Evolutionary conservation across 768 basidiomycete species (phyloP), one percentile per base, ranked within the genome.

Genomic region (Dendrothele bispora): DNA sequence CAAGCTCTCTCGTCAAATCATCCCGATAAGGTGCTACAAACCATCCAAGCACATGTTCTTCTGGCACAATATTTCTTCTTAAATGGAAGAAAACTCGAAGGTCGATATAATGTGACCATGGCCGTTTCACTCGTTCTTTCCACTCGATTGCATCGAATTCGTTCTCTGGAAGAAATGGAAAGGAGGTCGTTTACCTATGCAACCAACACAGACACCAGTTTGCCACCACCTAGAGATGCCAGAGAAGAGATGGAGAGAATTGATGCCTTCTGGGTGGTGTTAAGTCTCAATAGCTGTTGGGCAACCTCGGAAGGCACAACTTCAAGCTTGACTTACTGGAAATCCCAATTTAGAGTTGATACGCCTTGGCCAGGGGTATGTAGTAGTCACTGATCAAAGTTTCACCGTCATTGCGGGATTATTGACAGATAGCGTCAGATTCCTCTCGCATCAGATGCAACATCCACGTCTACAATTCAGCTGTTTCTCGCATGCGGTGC

Each of bases 31-130:
- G 64, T 76, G n/a, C 56, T 82, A 32, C 71, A 79, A 26, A 64
- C 74, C 1, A 65, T 82, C 12, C 80, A 82, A 52, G 68, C 76
- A 1, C 76, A 84, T 48, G 66, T 84, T 3, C 66, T 87, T 18
- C 67, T 86, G 18, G 63, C 78, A 2, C 70, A 71, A 45, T 84
- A 79, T 54, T 79, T 84, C 59, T 78, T 82, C 50, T 65, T 71
- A 14, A 64, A 69, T 20, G 79, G 75, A 20, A 67, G 80, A 18
- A 57, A 70, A 14, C 61, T 82, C 7, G 83, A 74, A 50, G 73
- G 66, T 7, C 63, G 66, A 41, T 71, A 70, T 50, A 70, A 79
- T 63, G 51, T 75, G 56, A 39, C 68, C 50, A 61, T 62, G 3
- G 71, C 68, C 2, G 61, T 70, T 4, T 68, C 71, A 0, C 63